Base-by-base conservation (phyloP, 2,329 filamentous ascomycete species). In the Fusarium humuli region DNA sequence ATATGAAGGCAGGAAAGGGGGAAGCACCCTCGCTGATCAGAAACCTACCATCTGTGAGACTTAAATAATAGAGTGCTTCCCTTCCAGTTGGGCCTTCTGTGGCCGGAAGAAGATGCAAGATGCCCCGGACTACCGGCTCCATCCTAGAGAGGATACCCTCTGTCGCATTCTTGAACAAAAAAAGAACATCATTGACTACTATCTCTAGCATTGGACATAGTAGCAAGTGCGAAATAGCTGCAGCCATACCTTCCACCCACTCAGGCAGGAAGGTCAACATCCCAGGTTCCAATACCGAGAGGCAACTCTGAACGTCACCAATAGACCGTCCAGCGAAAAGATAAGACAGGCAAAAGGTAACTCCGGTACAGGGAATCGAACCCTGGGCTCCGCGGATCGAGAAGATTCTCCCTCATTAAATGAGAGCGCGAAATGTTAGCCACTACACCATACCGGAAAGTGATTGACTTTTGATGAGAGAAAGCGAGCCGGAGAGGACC, bases 401-500 rank as follows among this genome's bases (percentile, higher is more conserved):
- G n/a, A n/a, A n/a, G n/a, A n/a, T n/a, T n/a, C n/a, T n/a, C n/a
- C n/a, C n/a, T n/a, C n/a, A n/a, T n/a, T n/a, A n/a, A n/a, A n/a
- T n/a, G 75, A 77, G 64, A 77, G 75, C 75, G 75, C 71, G 73
- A 76, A 76, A 77, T 77, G 75, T 77, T 77, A 74, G 75, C 75
- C 75, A 77, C 74, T 77, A 77, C 75, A 77, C 75, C 75, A 77
- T 77, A 77, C 75, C 74, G 75, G n/a, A n/a, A n/a, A n/a, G n/a
- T n/a, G n/a, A n/a, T n/a, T n/a, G n/a, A n/a, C n/a, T n/a, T n/a
- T n/a, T n/a, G n/a, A n/a, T n/a, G n/a, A n/a, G n/a, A n/a, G n/a
- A n/a, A n/a, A n/a, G n/a, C n/a, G n/a, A n/a, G n/a, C n/a, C n/a
- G n/a, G n/a, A n/a, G n/a, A n/a, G n/a, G n/a, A n/a, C n/a, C n/a